A percentile compares a stretch with the other conserved stretches of the same genome.
phyloP scores from a whole-genome alignment of 1,139 yeast genomes.

The Protomyces inouyei region DNA sequence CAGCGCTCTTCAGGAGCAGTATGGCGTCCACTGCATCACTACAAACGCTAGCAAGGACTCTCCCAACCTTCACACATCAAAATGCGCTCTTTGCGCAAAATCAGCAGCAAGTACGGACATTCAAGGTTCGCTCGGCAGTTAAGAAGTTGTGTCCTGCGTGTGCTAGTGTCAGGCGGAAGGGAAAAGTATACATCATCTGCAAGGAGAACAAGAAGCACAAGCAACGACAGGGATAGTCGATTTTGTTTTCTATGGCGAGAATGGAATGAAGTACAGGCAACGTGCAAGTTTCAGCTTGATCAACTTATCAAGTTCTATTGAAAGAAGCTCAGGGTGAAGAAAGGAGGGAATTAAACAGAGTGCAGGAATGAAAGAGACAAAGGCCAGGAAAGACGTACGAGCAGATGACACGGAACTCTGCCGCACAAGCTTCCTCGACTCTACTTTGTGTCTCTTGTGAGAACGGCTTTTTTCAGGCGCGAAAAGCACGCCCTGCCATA shows the following conservation, averaged over 20 bases:
- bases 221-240: slow-evolving; percentile 16
- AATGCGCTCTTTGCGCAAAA: neutral
- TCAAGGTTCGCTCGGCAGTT: slow-evolving; percentile 26
- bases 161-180: slow-evolving; percentile 23
- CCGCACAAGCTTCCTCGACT: too few relatives aligned
- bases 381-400: too few relatives aligned
- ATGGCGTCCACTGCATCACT: too few relatives aligned
- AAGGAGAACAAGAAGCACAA: slow-evolving; percentile 25
- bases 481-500: too few relatives aligned
- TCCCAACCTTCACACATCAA: too few relatives aligned
- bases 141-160: slow-evolving; percentile 20
- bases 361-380: neutral
- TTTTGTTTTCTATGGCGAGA: neutral
- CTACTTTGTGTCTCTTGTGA: too few relatives aligned
- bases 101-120: slow-evolving; percentile 4
- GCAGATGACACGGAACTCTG: too few relatives aligned
- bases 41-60: too few relatives aligned
- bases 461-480: too few relatives aligned
- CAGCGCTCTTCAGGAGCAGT: neutral
- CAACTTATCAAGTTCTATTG: too few relatives aligned
- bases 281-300: too few relatives aligned
- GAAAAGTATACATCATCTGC: slow-evolving; percentile 22
- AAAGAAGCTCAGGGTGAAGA: too few relatives aligned
- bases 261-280: neutral
- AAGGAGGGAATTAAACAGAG: neutral